Percentiles rank a stretch among this genome's conserved stretches.
phyloP scores from a whole-genome alignment of 345 rosid genomes.

The Zanthoxylum bungeanum region DNA sequence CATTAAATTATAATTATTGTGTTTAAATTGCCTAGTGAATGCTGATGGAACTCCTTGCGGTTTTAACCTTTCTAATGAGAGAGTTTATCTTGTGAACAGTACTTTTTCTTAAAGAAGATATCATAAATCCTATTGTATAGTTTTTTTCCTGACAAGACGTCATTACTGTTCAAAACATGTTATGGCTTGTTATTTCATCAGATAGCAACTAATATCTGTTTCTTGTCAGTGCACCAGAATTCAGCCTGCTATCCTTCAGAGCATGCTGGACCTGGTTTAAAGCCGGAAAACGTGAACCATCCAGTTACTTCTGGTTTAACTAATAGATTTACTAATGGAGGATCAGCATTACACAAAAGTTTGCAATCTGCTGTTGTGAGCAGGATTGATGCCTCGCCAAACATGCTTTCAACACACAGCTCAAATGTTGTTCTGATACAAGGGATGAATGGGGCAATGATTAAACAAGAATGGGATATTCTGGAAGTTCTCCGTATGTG shows the following conservation, averaged over 20 bases:
- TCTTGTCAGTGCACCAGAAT: slow-evolving; percentile 60
- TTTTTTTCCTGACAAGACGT: not conserved
- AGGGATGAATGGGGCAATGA: slow-evolving; percentile 79
- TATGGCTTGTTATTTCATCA: not conserved
- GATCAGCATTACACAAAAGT: slow-evolving; percentile 51
- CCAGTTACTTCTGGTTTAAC: slow-evolving; percentile 47
- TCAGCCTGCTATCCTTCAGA: slow-evolving; percentile 59
- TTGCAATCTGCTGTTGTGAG: slow-evolving; percentile 53
- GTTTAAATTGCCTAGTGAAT: not conserved
- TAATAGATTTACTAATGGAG: slow-evolving; percentile 66
- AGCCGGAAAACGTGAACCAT: slow-evolving; percentile 61
- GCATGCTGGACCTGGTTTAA: slow-evolving; percentile 44
- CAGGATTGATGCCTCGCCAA: slow-evolving; percentile 57
- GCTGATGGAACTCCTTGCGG: not conserved
- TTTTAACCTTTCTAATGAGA: not conserved
- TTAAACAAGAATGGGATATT: slow-evolving; percentile 76
- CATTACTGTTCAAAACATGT: not conserved
- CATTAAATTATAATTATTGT: not conserved
- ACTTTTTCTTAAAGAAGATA: not conserved
- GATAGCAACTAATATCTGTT: slow-evolving; percentile 19
- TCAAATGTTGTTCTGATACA: slow-evolving; percentile 69
- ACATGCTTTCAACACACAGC: slow-evolving; percentile 63
- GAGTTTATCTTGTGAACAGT: not conserved
- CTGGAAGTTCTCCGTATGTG: slow-evolving; percentile 60
- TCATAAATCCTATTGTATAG: not conserved